A percentile compares a stretch with the other conserved stretches of the same genome.
These are phyloP conservation scores for Geotrichum cucujoidarum DNA, from an alignment of 1,139 yeast species.

Conservation along the genomic window DNA sequence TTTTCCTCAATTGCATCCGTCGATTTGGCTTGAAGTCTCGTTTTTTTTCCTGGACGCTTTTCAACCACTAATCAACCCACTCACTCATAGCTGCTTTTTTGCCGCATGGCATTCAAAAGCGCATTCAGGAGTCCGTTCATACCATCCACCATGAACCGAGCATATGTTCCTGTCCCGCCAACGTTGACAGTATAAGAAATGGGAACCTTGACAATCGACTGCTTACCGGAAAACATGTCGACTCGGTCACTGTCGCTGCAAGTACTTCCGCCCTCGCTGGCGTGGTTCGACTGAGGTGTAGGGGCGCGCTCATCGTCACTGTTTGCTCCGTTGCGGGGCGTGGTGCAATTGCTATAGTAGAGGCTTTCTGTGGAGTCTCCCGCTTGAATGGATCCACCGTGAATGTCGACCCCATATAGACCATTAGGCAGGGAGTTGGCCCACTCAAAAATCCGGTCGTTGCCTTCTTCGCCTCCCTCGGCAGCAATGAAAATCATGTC, in stretches of 20 bases:
- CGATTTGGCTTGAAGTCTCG: too few relatives aligned
- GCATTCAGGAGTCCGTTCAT: constrained; percentile 61
- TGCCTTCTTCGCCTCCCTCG: constrained; percentile 59
- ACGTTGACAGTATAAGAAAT: constrained; percentile 57
- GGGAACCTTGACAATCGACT: constrained; percentile 32
- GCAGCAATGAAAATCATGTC: constrained; percentile 44
- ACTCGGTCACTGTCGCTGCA: constrained; percentile 9
- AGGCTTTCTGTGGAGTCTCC: constrained; percentile 7
- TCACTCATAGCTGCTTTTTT: constrained; percentile 5
- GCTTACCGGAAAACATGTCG: constrained; percentile 14
- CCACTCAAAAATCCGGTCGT: constrained; percentile 61
- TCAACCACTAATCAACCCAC: background rate
- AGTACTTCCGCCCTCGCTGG: background rate
- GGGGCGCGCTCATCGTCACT: background rate
- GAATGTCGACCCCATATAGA: constrained; percentile 24
- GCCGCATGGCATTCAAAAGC: constrained; percentile 21
- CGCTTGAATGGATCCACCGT: background rate
- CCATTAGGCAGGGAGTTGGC: constrained; percentile 43
- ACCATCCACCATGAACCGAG: constrained; percentile 68
- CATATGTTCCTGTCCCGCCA: constrained; percentile 53
- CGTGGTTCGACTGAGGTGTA: background rate
- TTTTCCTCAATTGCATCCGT: too few relatives aligned
- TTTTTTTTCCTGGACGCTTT: too few relatives aligned
- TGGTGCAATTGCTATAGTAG: background rate
- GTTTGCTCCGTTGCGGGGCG: background rate